A percentile compares a stretch with the other conserved stretches of the same genome.
Conservation (phyloP, 352 stramenopile genomes). For the Phytophthora quininea region DNA sequence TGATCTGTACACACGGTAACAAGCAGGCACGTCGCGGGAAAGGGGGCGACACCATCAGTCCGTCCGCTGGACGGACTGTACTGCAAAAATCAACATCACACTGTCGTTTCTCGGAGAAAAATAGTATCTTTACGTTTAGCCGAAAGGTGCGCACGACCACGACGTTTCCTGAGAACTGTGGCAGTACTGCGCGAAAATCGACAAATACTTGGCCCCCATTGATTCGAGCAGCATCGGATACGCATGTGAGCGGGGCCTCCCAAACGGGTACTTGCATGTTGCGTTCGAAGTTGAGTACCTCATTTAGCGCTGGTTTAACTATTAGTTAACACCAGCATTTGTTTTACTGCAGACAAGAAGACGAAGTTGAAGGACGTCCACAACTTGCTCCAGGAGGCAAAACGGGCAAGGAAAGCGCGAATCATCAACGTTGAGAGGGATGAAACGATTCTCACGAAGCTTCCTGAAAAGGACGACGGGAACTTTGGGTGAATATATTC, state of each 20-base stretch:
- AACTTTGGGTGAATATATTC: too few relatives aligned
- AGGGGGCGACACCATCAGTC: neutral
- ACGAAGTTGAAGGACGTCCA: neutral
- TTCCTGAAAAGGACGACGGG: neutral
- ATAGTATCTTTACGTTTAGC: constrained; percentile 2
- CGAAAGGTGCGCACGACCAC: neutral
- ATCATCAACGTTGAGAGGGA: neutral
- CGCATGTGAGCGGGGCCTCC: neutral
- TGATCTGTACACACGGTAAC: constrained; percentile 2
- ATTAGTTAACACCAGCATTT: neutral
- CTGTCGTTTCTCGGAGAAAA: neutral
- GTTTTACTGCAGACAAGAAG: neutral
- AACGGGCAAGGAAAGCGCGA: neutral
- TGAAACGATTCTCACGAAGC: constrained; percentile 5
- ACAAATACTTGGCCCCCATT: neutral
- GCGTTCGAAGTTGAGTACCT: constrained; percentile 8
- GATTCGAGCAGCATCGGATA: neutral
- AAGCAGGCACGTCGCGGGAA: neutral
- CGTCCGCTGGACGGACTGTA: neutral
- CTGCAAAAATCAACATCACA: neutral
- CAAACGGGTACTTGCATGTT: neutral
- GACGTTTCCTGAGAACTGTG: neutral
- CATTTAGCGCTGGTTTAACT: neutral
- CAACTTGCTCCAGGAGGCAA: neutral
- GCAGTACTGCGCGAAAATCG: constrained; percentile 10